Evolutionary conservation across 441 rosid species (phyloP).

Genomic region (Mallotus repandus): DNA sequence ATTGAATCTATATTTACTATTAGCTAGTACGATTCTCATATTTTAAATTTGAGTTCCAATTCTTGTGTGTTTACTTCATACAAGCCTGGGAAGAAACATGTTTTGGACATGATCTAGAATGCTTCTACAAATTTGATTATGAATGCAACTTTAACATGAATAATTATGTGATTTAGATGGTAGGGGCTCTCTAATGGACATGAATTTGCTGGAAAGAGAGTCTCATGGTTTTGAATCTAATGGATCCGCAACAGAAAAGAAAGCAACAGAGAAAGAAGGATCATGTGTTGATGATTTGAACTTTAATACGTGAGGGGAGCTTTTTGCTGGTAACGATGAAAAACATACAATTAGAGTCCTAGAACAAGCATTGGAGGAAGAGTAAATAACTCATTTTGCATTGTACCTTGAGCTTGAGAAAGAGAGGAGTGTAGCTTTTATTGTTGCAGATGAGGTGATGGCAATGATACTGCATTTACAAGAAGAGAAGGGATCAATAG

Average conservation of each 20-base stretch:
- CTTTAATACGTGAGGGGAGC: slow-evolving; percentile 21
- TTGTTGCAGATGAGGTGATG: slow-evolving; percentile 79
- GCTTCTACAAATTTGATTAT: slow-evolving; percentile 25
- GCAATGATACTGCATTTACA: slow-evolving; percentile 71
- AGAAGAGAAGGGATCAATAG: slow-evolving; percentile 49
- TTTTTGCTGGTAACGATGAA: slow-evolving; percentile 27
- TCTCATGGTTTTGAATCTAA: slow-evolving; percentile 34
- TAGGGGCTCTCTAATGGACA: slow-evolving; percentile 32
- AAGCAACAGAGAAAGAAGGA: slow-evolving; percentile 22
- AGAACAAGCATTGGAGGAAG: slow-evolving; percentile 45
- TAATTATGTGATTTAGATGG: slow-evolving; percentile 34
- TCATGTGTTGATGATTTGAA: slow-evolving; percentile 33
- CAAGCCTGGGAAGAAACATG: slow-evolving; percentile 23
- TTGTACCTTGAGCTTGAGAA: slow-evolving; percentile 69
- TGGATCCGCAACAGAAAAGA: slow-evolving; percentile 32
- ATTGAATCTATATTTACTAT: no score
- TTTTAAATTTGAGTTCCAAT: background rate
- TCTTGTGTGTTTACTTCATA: background rate
- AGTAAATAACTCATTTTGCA: slow-evolving; percentile 32
- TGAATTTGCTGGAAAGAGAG: slow-evolving; percentile 27
- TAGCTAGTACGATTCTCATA: no score
- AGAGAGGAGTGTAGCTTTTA: slow-evolving; percentile 75
- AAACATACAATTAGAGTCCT: slow-evolving; percentile 35
- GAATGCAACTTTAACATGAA: slow-evolving; percentile 15
- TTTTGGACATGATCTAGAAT: slow-evolving; percentile 1